A percentile compares a stretch with the other conserved stretches of the same genome.
Conservation (phyloP, 2,329 filamentous ascomycete genomes). For the Monilinia fructicola region DNA sequence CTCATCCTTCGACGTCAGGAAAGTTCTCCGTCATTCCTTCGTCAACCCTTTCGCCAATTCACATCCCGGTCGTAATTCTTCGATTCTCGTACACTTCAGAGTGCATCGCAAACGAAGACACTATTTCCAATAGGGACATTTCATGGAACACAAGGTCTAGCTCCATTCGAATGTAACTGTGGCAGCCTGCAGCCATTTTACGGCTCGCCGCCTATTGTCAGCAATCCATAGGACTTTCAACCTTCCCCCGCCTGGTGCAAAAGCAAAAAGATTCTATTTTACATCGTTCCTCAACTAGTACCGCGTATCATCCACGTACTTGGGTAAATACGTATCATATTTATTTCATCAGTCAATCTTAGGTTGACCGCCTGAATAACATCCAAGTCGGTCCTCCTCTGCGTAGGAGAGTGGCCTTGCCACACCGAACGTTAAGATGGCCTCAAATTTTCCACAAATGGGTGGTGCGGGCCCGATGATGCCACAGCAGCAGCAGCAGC, state of each 20-base stretch:
- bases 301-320: conserved; percentile 20
- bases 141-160: conserved; percentile 36
- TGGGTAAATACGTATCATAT: conserved; percentile 15
- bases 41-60: conserved; percentile 10
- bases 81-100: conserved; percentile 26
- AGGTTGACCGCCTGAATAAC: conserved; percentile 28
- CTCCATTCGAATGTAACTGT: conserved; percentile 36
- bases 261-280: conserved; percentile 17
- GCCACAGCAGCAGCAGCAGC: conserved; percentile 31
- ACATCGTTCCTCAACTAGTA: conserved; percentile 12
- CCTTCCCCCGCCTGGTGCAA: conserved; percentile 23
- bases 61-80: conserved; percentile 4
- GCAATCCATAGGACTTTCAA: conserved; percentile 27
- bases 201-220: conserved; percentile 36
- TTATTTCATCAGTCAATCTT: conserved; percentile 14
- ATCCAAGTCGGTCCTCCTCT: conserved; percentile 29
- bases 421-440: conserved; percentile 37
- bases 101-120: conserved; percentile 35
- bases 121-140: conserved; percentile 27
- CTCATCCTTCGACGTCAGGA: conserved; percentile 23
- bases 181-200: conserved; percentile 35
- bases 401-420: conserved; percentile 35
- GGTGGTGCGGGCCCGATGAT: conserved; percentile 37
- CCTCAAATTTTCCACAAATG: conserved; percentile 40
- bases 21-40: conserved; percentile 17